Evolutionary conservation across 768 basidiomycete species (phyloP), one percentile per base, ranked within the genome.

Genomic region (Termitomyces sp.): DNA sequence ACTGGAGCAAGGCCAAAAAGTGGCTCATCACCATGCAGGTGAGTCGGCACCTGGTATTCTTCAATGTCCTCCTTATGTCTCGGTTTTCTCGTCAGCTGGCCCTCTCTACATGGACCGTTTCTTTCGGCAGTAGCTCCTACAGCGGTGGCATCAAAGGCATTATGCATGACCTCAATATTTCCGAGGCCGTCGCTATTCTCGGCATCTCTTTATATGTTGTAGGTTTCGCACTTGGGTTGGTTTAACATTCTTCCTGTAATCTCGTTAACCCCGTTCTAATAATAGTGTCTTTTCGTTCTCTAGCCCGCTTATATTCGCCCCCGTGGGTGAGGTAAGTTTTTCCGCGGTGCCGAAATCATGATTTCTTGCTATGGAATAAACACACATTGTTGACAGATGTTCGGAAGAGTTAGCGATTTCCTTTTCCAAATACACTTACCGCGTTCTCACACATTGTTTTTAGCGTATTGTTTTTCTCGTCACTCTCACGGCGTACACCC

Each of bases 181-280:
- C 79, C 4, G 72, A 76, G 52, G 74, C 78, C 53, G 68, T 83
- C 53, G 79, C 82, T 3, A 80, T 82, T 40, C 70, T 84, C 7
- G 84, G 84, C 15, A 73, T 86, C 20, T 82, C 84, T 5, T 66
- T 85, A 15, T 86, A 84, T 63, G 82, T 88, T 32, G 66, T 87
- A 29, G 84, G 84, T 1, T 84, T 87, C 61, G 83, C 79, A 4
- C 59, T 84, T 22, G 83, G 83, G 78, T 82, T 54, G 35, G 73
- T 68, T 25, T n/a, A n/a, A n/a, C 16, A 16, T 56, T 55, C 31
- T 44, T 52, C 13, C n/a, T 32, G 23, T 9, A 27, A 43, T 52
- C 38, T 18, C 5, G 16, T 23, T 18, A 3, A 31, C 0, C 25
- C 25, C 4, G 16, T 51, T 7, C 39, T 31, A 13, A 31, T 59